These are phyloP conservation scores for Neofusicoccum kwambonambiense DNA, from an alignment of 2,329 filamentous ascomycete species.

Conservation along the genomic window DNA sequence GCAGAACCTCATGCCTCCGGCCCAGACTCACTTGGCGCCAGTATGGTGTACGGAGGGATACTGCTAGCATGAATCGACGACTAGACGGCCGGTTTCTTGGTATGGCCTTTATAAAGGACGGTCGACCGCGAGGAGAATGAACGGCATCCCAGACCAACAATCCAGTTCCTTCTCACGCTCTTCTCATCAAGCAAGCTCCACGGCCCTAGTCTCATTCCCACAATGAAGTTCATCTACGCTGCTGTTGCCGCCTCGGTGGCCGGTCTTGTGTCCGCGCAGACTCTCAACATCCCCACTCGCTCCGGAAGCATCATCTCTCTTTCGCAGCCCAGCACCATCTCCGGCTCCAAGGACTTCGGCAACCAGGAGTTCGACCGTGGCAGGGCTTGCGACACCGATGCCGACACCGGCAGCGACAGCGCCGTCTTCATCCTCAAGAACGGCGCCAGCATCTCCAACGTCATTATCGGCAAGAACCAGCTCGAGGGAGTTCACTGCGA, in stretches of 20 bases:
- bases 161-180: background rate
- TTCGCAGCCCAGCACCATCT: conserved; percentile 25
- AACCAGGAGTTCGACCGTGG: conserved; percentile 43
- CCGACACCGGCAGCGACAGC: conserved; percentile 40
- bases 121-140: background rate
- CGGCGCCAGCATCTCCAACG: conserved; percentile 49
- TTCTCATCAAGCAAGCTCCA: conserved; percentile 25
- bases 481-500: conserved; percentile 52
- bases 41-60: background rate
- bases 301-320: conserved; percentile 30
- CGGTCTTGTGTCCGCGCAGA: conserved; percentile 30
- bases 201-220: background rate
- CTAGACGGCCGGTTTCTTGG: background rate
- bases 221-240: conserved; percentile 26
- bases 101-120: background rate
- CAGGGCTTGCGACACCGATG: conserved; percentile 36
- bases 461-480: conserved; percentile 47
- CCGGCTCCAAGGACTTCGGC: conserved; percentile 18
- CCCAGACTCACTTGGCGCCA: background rate
- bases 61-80: background rate
- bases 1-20: background rate
- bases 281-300: conserved; percentile 33
- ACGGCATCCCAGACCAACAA: conserved; percentile 18
- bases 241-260: conserved; percentile 27
- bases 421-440: conserved; percentile 49